These are phyloP conservation scores for Ambrosia hybrid DNA, from an alignment of 140 eudicot species.

Conservation along the genomic window DNA sequence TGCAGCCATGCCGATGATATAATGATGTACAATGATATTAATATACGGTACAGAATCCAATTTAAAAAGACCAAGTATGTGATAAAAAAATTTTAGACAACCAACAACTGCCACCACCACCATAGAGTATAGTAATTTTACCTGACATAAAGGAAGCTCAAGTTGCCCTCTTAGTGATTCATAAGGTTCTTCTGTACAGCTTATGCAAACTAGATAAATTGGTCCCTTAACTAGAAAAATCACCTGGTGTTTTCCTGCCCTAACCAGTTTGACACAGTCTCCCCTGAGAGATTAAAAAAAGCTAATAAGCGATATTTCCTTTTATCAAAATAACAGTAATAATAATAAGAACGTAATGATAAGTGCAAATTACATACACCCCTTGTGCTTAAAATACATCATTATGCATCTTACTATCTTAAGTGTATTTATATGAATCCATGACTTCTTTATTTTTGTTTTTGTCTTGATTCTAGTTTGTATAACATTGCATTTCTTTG, in stretches of 20 bases:
- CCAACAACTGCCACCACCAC: background rate
- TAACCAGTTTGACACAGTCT: conserved; percentile 77
- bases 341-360: background rate
- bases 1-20: no score
- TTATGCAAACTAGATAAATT: conserved; percentile 92
- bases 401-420: conserved; percentile 1
- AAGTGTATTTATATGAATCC: background rate
- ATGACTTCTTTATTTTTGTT: background rate
- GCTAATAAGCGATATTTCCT: conserved; percentile 22
- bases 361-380: background rate
- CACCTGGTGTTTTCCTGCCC: conserved; percentile 88
- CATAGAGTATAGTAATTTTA: conserved; percentile 19
- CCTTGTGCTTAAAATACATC: background rate
- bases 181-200: conserved; percentile 95
- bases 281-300: conserved; percentile 59
- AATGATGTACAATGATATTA: no score
- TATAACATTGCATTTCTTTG: no score
- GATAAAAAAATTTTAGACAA: background rate
- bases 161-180: conserved; percentile 86
- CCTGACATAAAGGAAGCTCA: conserved; percentile 93
- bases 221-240: conserved; percentile 96
- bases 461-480: background rate
- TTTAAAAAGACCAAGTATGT: background rate
- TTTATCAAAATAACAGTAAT: background rate
- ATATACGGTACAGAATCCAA: background rate